Percentiles rank a stretch among this genome's conserved stretches.
Evolutionary conservation across 345 rosid species (phyloP).

Genomic region (Eucalyptus pauciflora): DNA sequence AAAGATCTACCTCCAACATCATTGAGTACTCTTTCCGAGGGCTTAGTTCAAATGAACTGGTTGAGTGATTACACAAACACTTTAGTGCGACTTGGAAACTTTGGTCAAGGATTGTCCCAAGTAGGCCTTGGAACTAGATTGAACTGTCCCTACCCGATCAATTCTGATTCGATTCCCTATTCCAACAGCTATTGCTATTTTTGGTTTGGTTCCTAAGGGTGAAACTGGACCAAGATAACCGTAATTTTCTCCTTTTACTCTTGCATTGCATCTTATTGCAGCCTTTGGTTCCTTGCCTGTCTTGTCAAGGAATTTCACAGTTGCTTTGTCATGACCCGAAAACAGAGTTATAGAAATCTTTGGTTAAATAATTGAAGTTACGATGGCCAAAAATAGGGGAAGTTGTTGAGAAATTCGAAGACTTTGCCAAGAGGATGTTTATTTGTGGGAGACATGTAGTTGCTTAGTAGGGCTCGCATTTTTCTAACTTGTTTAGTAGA

Average conservation of each 20-base stretch:
- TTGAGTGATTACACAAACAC: neutral
- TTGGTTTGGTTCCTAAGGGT: rapidly evolving
- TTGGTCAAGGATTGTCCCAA: neutral
- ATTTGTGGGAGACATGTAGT: neutral
- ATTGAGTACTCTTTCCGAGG: neutral
- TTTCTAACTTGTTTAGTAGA: neutral
- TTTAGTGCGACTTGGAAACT: neutral
- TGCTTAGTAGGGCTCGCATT: rapidly evolving
- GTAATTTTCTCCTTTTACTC: neutral
- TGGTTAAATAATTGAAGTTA: neutral
- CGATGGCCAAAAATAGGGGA: neutral
- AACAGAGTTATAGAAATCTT: neutral
- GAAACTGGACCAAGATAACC: neutral
- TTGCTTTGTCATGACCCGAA: neutral
- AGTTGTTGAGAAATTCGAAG: neutral
- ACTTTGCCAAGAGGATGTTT: neutral
- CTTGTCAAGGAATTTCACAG: neutral
- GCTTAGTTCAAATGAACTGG: neutral
- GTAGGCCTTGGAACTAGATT: rapidly evolving
- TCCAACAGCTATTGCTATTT: rapidly evolving
- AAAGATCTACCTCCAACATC: neutral
- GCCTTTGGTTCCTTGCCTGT: neutral
- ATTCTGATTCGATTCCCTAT: neutral
- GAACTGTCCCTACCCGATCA: rapidly evolving
- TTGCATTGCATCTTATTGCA: neutral